Conservation (phyloP, 2,329 filamentous ascomycete genomes). For the Exophiala sideris region DNA sequence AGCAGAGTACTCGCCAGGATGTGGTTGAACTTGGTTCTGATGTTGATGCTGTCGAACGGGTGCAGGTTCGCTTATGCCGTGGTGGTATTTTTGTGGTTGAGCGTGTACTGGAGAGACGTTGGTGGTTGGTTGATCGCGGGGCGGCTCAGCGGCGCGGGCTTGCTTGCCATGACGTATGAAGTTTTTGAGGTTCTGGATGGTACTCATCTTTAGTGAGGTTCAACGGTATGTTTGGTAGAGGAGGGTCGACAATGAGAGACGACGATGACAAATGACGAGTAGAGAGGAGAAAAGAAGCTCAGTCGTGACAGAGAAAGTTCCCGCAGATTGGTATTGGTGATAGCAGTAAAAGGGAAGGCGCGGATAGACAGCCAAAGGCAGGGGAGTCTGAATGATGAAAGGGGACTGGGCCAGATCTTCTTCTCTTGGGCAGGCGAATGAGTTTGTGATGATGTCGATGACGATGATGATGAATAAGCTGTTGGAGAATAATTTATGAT, state of each 20-base stretch:
- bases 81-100: constrained; percentile 57
- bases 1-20: constrained; percentile 60
- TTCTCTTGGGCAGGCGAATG: too few relatives aligned
- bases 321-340: background rate
- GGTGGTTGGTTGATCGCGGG: constrained; percentile 60
- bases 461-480: too few relatives aligned
- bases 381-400: too few relatives aligned
- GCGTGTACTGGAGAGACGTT: constrained; percentile 63
- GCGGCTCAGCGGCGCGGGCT: constrained; percentile 65
- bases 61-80: constrained; percentile 57
- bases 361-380: background rate
- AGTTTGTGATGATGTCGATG: too few relatives aligned
- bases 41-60: constrained; percentile 54
- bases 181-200: constrained; percentile 93
- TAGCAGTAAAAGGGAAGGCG: background rate
- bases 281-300: background rate
- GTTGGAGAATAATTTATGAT: too few relatives aligned
- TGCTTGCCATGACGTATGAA: constrained; percentile 98
- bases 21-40: constrained; percentile 32
- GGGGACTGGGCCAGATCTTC: too few relatives aligned
- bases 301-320: background rate
- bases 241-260: background rate
- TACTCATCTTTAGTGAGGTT: constrained; percentile 50
- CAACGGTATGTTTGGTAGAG: background rate
- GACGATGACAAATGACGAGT: background rate